phyloP scores from a whole-genome alignment of 73 alveolate species.

The Paramecium caudatum region DNA sequence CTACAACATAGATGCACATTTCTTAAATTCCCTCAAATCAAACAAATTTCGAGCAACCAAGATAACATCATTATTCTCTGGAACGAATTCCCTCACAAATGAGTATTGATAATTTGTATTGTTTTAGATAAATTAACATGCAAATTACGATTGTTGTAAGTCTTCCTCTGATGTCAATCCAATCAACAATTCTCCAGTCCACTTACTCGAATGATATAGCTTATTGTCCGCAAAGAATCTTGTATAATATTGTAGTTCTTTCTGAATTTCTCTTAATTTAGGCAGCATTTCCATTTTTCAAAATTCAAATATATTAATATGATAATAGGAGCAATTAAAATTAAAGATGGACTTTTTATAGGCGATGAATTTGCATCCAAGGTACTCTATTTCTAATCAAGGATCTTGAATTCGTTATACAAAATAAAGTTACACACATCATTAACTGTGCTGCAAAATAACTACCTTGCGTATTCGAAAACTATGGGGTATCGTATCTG shows the following conservation, averaged over 20 bases:
- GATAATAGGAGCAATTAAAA: conserved; percentile 85
- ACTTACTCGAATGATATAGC: conserved; percentile 89
- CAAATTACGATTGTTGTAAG: conserved; percentile 59
- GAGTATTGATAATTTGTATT: conserved; percentile 77
- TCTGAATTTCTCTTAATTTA: conserved; percentile 68
- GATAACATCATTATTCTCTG: conserved; percentile 80
- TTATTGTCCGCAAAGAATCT: conserved; percentile 83
- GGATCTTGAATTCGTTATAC: conserved; percentile 88
- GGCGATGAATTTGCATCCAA: conserved; percentile 90
- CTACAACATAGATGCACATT: conserved; percentile 87
- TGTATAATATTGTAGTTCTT: conserved; percentile 88
- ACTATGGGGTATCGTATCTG: conserved; percentile 81
- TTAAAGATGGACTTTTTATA: conserved; percentile 90
- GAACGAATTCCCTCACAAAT: conserved; percentile 85
- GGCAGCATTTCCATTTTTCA: conserved; percentile 65
- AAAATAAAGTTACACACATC: conserved; percentile 88
- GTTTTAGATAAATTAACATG: conserved; percentile 72
- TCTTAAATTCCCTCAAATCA: conserved; percentile 95
- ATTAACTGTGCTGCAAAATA: conserved; percentile 85
- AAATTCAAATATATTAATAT: conserved; percentile 27
- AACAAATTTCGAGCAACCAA: conserved; percentile 92
- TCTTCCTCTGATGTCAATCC: conserved; percentile 78
- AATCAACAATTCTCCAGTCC: conserved; percentile 80
- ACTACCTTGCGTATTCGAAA: conserved; percentile 80
- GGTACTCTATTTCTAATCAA: conserved; percentile 66